Percentiles rank a stretch among this genome's conserved stretches.
Evolutionary conservation across 208 protist species (phyloP).

Genomic region (Sergeia podlipaevii): DNA sequence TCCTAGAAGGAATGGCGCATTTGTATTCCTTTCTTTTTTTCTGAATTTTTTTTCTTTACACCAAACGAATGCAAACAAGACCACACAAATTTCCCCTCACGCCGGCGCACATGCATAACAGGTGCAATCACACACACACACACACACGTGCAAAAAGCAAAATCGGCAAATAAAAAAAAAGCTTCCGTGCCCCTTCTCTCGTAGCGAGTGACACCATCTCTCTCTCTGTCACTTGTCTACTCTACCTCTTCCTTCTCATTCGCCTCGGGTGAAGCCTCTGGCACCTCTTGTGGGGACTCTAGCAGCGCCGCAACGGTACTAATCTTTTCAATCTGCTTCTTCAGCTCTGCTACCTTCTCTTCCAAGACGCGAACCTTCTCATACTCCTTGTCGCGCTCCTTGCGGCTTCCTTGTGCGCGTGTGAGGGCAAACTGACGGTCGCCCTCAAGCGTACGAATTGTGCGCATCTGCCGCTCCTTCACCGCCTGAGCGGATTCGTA

Average conservation of each 20-base stretch:
- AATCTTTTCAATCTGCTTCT: constrained; percentile 43
- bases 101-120: no score
- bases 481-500: constrained; percentile 54
- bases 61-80: no score
- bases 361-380: constrained; percentile 34
- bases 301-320: constrained; percentile 31
- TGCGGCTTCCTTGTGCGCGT: constrained; percentile 31
- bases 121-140: no score
- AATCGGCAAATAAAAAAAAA: no score
- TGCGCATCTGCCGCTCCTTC: constrained; percentile 38
- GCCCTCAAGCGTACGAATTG: constrained; percentile 39
- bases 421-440: constrained; percentile 33
- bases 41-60: no score
- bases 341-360: constrained; percentile 34
- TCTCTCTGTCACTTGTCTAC: not conserved
- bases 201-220: not conserved
- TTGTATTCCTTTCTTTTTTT: no score
- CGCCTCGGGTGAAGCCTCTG: not conserved
- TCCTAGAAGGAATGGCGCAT: no score
- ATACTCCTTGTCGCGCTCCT: constrained; percentile 48
- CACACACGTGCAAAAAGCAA: no score
- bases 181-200: no score
- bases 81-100: no score
- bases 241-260: not conserved
- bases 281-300: constrained; percentile 1